These are phyloP conservation scores for Chrysanthemum lavandulifolium DNA, from an alignment of 129 eudicot genomes.

Conservation along the genomic window DNA sequence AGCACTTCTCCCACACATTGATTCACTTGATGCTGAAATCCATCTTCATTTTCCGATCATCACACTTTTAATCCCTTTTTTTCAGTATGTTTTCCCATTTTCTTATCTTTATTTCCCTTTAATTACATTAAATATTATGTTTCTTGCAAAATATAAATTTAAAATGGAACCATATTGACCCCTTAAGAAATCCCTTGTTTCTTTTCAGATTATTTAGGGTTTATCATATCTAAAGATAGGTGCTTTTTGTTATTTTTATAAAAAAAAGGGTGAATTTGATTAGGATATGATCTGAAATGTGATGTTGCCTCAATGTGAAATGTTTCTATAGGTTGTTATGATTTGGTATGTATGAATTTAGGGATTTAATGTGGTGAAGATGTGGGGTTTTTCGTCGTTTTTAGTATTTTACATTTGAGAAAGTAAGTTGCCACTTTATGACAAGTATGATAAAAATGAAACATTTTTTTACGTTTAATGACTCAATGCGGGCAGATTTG, in stretches of 20 bases:
- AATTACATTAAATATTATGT: background rate
- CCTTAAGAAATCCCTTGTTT: background rate
- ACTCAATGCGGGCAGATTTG: too few relatives aligned
- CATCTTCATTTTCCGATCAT: conserved; percentile 4
- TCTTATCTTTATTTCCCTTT: background rate
- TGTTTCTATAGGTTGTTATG: too few relatives aligned
- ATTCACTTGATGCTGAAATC: conserved; percentile 22
- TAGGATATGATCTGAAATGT: too few relatives aligned
- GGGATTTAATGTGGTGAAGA: too few relatives aligned
- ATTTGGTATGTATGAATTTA: too few relatives aligned
- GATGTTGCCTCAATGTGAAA: too few relatives aligned
- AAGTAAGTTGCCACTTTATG: too few relatives aligned
- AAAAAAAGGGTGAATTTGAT: too few relatives aligned
- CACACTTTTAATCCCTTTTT: conserved; percentile 1
- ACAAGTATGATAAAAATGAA: too few relatives aligned
- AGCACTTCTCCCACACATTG: conserved; percentile 2
- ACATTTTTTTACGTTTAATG: too few relatives aligned
- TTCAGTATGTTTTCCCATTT: conserved; percentile 19
- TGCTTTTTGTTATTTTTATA: background rate
- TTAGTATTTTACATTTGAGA: background rate
- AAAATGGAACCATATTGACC: background rate
- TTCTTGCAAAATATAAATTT: too few relatives aligned
- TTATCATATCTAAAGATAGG: background rate
- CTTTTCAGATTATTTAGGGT: background rate
- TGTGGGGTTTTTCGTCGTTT: background rate